Evolutionary conservation across 176 grass and related monocot species (phyloP).

Genomic region (Chrysopogon serrulatus): DNA sequence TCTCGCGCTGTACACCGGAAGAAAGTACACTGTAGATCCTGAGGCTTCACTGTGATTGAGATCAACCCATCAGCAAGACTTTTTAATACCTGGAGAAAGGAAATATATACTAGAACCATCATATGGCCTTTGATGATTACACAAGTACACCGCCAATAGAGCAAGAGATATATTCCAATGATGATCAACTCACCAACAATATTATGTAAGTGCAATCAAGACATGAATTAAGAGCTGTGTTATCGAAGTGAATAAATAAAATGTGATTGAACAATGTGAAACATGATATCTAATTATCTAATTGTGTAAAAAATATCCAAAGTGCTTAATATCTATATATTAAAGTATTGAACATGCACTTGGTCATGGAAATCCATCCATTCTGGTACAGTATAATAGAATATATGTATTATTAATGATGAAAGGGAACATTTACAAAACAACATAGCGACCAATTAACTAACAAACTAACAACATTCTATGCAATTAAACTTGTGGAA

Average conservation of each 20-base stretch:
- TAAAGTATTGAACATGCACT: not conserved
- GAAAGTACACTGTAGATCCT: conserved; percentile 81
- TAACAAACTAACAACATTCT: not conserved
- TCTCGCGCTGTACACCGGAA: too few relatives aligned
- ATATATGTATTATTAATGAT: not conserved
- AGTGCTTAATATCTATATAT: not conserved
- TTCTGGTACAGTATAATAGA: not conserved
- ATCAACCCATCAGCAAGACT: conserved; percentile 69
- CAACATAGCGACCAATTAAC: not conserved
- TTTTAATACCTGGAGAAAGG: conserved; percentile 68
- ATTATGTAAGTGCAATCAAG: not conserved
- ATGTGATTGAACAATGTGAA: not conserved
- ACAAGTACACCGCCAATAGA: not conserved
- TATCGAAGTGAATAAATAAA: not conserved
- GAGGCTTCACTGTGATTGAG: conserved; percentile 61
- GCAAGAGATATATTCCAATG: not conserved
- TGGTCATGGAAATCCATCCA: not conserved
- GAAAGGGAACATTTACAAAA: not conserved
- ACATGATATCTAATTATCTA: not conserved
- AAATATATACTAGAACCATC: not conserved
- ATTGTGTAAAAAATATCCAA: conserved; percentile 1
- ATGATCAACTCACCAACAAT: conserved; percentile 18
- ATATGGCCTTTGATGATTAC: conserved; percentile 11
- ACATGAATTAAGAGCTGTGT: not conserved
- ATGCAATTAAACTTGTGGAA: not conserved